Percentiles rank a stretch among this genome's conserved stretches.
Evolutionary conservation across 2,329 filamentous ascomycete species (phyloP).

Genomic region (Chrysosporium keratinophilum): DNA sequence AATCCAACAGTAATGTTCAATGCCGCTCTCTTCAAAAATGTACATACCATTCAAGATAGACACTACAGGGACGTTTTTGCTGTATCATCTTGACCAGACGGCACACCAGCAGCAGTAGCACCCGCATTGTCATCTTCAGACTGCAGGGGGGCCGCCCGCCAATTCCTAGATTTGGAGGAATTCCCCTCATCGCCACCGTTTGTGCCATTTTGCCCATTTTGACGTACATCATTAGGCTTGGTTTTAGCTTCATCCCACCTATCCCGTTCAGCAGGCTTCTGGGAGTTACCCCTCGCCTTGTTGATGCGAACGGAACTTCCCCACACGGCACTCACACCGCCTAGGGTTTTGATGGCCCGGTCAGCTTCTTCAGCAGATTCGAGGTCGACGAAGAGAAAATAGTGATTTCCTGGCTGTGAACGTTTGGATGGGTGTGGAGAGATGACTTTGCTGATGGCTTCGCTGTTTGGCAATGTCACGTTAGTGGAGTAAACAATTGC

Average conservation of each 20-base stretch:
- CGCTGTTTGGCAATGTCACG: constrained; percentile 20
- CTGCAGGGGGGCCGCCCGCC: background rate
- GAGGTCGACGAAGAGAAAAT: constrained; percentile 59
- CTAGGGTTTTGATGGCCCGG: constrained; percentile 40
- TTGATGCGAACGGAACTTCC: constrained; percentile 32
- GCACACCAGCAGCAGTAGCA: background rate
- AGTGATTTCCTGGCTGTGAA: constrained; percentile 45
- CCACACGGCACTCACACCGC: constrained; percentile 34
- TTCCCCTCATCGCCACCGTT: background rate
- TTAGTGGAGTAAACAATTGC: background rate
- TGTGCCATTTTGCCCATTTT: background rate
- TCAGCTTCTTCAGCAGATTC: constrained; percentile 45
- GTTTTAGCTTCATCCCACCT: constrained; percentile 16
- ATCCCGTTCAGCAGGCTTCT: constrained; percentile 23
- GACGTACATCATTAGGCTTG: background rate
- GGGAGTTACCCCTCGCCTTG: constrained; percentile 31
- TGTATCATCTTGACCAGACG: background rate
- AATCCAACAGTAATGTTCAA: no score
- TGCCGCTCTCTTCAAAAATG: no score
- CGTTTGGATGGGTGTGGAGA: constrained; percentile 49
- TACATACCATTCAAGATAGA: no score
- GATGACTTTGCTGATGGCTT: constrained; percentile 45
- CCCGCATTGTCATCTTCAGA: background rate
- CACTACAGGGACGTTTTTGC: background rate
- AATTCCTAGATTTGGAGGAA: background rate